Conservation (phyloP, 495 filamentous ascomycete species). For the Pyrenula aspistea region DNA sequence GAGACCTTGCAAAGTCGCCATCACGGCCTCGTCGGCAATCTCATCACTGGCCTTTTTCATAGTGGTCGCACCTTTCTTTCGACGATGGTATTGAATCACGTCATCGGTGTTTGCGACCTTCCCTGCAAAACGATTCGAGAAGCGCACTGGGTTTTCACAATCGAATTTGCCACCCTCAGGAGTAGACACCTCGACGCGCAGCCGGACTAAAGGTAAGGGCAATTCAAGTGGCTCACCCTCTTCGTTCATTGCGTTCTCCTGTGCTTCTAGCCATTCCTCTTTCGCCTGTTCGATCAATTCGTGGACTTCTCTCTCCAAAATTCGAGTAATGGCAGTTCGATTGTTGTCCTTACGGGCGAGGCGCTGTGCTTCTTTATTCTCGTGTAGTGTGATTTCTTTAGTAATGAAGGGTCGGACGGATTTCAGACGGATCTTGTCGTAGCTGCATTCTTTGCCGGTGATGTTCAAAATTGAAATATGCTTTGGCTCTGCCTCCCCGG, state of each 20-base stretch:
- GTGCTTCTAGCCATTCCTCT: constrained; percentile 59
- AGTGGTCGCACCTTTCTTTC: constrained; percentile 45
- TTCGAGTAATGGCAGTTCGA: constrained; percentile 60
- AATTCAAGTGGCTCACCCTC: constrained; percentile 41
- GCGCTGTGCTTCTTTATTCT: constrained; percentile 64
- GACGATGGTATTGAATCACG: constrained; percentile 84
- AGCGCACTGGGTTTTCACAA: constrained; percentile 90
- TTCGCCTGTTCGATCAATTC: constrained; percentile 80
- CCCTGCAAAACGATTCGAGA: constrained; percentile 83
- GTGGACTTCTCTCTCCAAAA: constrained; percentile 66
- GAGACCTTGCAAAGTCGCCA: constrained; percentile 45
- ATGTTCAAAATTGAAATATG: constrained; percentile 78
- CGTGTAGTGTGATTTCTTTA: constrained; percentile 64
- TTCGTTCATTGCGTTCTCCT: constrained; percentile 42
- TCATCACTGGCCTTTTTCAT: constrained; percentile 24
- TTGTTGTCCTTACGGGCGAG: constrained; percentile 74
- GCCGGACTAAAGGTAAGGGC: constrained; percentile 73
- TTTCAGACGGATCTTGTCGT: constrained; percentile 74
- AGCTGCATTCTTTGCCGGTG: constrained; percentile 67
- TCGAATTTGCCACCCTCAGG: constrained; percentile 81
- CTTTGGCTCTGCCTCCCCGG: constrained; percentile 85
- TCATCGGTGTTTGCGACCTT: constrained; percentile 91
- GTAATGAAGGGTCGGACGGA: constrained; percentile 86
- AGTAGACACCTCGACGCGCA: constrained; percentile 83
- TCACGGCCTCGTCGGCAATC: constrained; percentile 39